phyloP scores from a whole-genome alignment of 1,139 yeast genomes.

The Taphrina deformans region DNA sequence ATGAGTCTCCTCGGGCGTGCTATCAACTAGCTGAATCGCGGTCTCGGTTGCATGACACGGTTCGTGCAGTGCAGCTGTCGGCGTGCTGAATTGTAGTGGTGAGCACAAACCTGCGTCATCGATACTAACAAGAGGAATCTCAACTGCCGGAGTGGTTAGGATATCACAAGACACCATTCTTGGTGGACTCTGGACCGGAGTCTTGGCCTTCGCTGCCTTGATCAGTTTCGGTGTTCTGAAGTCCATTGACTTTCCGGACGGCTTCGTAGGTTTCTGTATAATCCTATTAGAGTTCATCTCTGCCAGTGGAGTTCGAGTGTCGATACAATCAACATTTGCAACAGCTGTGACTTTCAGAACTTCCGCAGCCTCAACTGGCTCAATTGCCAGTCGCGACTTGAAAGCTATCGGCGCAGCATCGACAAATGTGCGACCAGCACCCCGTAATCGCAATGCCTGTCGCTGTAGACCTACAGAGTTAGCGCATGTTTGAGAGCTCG shows the following conservation, averaged over 20 bases:
- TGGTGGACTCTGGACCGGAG: background rate
- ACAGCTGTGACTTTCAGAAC: background rate
- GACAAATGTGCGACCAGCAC: constrained; percentile 18
- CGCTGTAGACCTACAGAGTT: constrained; percentile 22
- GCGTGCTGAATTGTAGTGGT: background rate
- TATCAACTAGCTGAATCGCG: background rate
- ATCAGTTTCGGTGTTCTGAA: constrained; percentile 18
- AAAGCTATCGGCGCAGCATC: constrained; percentile 1
- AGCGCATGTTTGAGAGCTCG: too few species aligned
- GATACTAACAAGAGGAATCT: background rate
- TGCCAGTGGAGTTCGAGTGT: background rate
- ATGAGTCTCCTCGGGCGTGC: background rate
- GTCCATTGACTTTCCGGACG: constrained; percentile 3
- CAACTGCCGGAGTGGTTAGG: background rate
- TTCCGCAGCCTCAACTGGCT: background rate
- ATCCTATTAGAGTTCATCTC: background rate
- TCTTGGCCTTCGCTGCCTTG: background rate
- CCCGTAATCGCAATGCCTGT: constrained; percentile 10
- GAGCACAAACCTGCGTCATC: background rate
- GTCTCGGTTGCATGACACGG: background rate
- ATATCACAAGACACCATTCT: background rate
- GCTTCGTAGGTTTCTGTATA: background rate
- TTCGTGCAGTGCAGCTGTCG: background rate
- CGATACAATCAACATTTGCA: background rate
- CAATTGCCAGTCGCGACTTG: background rate